Base-by-base conservation (phyloP, 2,329 filamentous ascomycete genomes). In the Lecanicillium sp. region DNA sequence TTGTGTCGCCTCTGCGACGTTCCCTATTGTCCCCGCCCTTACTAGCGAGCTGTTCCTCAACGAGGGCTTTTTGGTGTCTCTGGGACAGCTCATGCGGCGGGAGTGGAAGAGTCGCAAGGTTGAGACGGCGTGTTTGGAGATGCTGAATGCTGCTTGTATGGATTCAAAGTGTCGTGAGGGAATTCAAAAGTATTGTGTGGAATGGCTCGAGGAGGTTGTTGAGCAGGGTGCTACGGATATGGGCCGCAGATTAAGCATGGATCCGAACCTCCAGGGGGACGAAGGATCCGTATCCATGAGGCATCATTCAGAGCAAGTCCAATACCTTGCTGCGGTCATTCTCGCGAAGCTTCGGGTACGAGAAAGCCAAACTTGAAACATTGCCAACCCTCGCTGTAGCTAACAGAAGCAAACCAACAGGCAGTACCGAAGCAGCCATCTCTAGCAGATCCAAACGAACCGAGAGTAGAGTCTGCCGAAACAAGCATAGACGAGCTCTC, bases 121-220 rank as follows among this genome's bases (percentile, higher is more conserved):
- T 16, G 88, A 95, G 60, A 82, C 85, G 42, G 85, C 88, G 3
- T 83, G 87, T 34, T 63, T 98, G 48, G 85, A 95, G 53, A 78
- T 98, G 64, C 71, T 98, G 42, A 95, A 89, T 60, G 87, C 86
- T 11, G 89, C 90, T 6, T 95, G 88, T 60, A 85, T 95, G 60
- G 85, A 94, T 55, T 73, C 78, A 33, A 67, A 76, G 7, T 96
- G 89, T 53, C 78, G 92, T 16, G 84, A 89, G 48, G 83, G 84
- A 8, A 84, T 96, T 43, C 75, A 79, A 48, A 88, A 88, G 57
- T 80, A 94, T 54, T 95, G 90, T 58, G 70, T 76, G 22, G 79
- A 85, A 40, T 96, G 90, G 87, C 70, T 98, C 27, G 83, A 89
- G 54, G 83, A 90, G 50, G 76, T 94, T 38, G 76, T 94, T 38